These are phyloP conservation scores for Penstemon newberryi DNA, from an alignment of 257 asterid genomes.

Conservation along the genomic window DNA sequence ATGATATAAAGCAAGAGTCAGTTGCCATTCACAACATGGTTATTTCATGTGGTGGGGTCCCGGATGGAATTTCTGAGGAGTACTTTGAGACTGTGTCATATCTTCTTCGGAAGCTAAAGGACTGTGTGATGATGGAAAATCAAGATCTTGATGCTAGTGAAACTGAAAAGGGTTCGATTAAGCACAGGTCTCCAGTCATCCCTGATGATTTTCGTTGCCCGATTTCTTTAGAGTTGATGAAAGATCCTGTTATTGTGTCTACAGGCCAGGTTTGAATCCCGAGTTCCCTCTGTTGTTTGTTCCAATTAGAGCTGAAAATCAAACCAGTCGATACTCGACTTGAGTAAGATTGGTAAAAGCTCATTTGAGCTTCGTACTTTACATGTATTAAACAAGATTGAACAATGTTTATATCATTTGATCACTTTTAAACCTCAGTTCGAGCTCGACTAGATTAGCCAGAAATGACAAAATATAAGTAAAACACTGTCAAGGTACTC, in stretches of 20 bases:
- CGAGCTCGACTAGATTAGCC: no score
- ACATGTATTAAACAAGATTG: no score
- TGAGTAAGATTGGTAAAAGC: no score
- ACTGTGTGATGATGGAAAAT: slow-evolving; percentile 54
- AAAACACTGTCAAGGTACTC: no score
- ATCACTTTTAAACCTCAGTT: no score
- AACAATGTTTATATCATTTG: no score
- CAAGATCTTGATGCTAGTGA: slow-evolving; percentile 59
- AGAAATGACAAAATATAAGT: no score
- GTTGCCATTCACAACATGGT: slow-evolving; percentile 86
- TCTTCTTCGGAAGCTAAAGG: slow-evolving; percentile 77
- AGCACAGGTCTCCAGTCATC: slow-evolving; percentile 85
- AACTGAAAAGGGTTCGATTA: slow-evolving; percentile 55
- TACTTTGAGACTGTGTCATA: slow-evolving; percentile 71
- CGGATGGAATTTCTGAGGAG: slow-evolving; percentile 77
- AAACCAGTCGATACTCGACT: no score
- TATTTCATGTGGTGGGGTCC: slow-evolving; percentile 70
- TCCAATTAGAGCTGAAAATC: no score
- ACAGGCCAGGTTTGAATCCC: slow-evolving; percentile 80
- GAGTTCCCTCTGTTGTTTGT: not conserved
- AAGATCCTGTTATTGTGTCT: slow-evolving; percentile 97
- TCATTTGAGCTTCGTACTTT: no score
- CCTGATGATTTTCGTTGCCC: slow-evolving; percentile 99
- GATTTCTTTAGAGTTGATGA: slow-evolving; percentile 95
- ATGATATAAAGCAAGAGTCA: slow-evolving; percentile 73